Base-by-base conservation (phyloP, 83 land plant genomes). In the Thuja plicata region DNA sequence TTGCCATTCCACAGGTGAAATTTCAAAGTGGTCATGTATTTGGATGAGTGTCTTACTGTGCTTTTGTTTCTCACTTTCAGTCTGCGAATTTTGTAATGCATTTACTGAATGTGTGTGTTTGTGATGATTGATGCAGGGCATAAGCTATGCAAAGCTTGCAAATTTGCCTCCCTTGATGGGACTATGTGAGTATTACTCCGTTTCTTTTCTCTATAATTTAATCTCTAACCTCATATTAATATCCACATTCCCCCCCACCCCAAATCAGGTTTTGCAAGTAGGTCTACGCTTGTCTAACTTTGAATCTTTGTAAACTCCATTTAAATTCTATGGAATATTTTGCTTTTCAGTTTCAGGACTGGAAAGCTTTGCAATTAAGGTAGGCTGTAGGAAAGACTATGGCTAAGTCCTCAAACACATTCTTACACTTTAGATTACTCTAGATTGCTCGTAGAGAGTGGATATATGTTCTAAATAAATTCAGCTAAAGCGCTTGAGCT, bases 1-100 rank as follows among this genome's bases (percentile, higher is more conserved):
- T 97, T 24, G 92, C 94, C 87, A 91, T 97, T 85, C 98, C 98
- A 35, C 97, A 95, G 94, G 98, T 92, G 88, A 34, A 1, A 46
- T 46, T 32, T 11, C 35, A 32, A 35, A 66, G n/a, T 27, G n/a
- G n/a, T 66, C 73, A 66, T 24, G n/a, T 66, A 24, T 66, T 66
- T n/a, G n/a, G 73, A 66, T 66, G 8, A 66, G 9, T 66, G 73
- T 24, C 30, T 66, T 21, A 54, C 0, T 70, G 74, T n/a, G 32
- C 19, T 24, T 70, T 1, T 24, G 74, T 70, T 30, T 70, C 8
- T 70, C 3, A 7, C 0, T 70, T 24, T 24, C 74, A 0, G 19
- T 19, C 76, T 71, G 78, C 11, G 10, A 32, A 0, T 32, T 32
- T 32, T 30, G 37, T 10, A 32, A 34, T 15, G 78, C 12, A 32